Percentiles rank a stretch among this genome's conserved stretches.
These are phyloP conservation scores for Zygnema cylindricum DNA, from an alignment of 139 green algal species.

Conservation along the genomic window DNA sequence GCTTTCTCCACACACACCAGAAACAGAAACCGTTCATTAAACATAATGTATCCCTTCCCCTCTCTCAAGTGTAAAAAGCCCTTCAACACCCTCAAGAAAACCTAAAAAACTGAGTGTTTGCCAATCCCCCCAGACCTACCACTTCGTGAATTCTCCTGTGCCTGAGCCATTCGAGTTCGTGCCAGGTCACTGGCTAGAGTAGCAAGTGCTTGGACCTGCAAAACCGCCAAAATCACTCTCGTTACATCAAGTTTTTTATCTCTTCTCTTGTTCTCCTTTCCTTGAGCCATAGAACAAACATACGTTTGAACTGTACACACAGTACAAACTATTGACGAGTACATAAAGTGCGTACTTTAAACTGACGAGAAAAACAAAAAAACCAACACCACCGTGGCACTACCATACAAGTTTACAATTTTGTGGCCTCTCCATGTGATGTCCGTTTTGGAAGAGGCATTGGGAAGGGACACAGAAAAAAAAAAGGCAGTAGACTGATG, in stretches of 20 bases:
- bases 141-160: background rate
- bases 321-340: background rate
- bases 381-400: no score
- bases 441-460: no score
- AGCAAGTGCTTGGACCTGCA: constrained; percentile 23
- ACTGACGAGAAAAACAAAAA: no score
- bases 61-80: no score
- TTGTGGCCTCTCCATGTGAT: no score
- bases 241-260: constrained; percentile 1
- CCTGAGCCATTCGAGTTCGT: constrained; percentile 1
- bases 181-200: background rate
- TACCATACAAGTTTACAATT: no score
- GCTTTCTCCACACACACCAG: no score
- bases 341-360: no score
- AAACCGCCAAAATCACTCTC: background rate
- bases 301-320: background rate
- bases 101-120: background rate
- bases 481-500: no score
- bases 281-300: background rate
- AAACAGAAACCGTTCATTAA: no score
- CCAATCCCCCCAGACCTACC: background rate
- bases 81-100: background rate
- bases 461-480: no score
- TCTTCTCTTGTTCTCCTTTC: background rate
- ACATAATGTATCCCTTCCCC: no score